Evolutionary conservation across 2,329 filamentous ascomycete genomes (phyloP).

Genomic region (Aspergillus sp.): DNA sequence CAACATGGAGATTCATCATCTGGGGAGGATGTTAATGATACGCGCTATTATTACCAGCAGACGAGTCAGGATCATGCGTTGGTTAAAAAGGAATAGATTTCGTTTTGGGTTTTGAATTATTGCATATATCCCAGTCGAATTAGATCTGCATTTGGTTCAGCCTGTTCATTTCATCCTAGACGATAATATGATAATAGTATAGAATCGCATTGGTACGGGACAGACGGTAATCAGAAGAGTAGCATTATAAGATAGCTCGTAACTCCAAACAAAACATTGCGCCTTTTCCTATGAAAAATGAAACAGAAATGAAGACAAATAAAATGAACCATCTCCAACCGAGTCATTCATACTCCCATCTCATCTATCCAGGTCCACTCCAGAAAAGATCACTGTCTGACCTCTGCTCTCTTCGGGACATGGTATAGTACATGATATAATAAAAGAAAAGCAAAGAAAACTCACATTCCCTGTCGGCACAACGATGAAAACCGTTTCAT

Average conservation of each 20-base stretch:
- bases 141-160: too few relatives aligned
- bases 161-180: too few relatives aligned
- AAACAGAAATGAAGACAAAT: conserved; percentile 16
- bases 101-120: too few relatives aligned
- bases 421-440: background rate
- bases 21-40: too few relatives aligned
- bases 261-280: background rate
- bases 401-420: background rate
- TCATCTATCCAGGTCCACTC: background rate
- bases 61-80: too few relatives aligned
- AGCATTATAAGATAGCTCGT: background rate
- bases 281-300: conserved; percentile 5
- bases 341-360: background rate
- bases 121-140: too few relatives aligned
- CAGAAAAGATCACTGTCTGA: background rate
- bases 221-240: too few relatives aligned
- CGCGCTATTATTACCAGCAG: too few relatives aligned
- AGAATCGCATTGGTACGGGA: too few relatives aligned
- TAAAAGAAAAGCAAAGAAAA: background rate
- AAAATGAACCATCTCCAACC: background rate
- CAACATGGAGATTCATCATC: too few relatives aligned
- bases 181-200: too few relatives aligned
- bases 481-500: background rate
- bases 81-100: too few relatives aligned
- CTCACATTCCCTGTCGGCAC: background rate